Base-by-base conservation (phyloP, 2,329 filamentous ascomycete genomes). In the Aureobasidium sp. region DNA sequence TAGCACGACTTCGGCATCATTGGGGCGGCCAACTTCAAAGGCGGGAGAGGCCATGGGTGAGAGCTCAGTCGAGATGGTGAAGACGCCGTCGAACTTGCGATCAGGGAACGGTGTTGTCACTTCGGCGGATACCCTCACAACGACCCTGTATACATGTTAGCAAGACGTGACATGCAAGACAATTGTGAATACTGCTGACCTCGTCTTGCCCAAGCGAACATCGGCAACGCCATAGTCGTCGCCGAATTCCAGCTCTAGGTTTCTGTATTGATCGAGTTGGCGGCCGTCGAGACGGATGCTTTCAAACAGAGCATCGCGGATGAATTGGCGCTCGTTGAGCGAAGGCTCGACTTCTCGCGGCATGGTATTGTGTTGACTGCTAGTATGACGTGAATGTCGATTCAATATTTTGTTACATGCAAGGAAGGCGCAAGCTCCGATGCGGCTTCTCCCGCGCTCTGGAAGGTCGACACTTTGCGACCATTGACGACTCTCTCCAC, bases 81-180 rank as follows among this genome's bases (percentile, higher is more conserved):
- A 97, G 74, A 96, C 84, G 73, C 94, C 94, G 74, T 97, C 94
- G 72, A 96, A 96, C 64, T 92, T 93, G 66, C 93, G 88, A 76
- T 97, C 93, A 59, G 88, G 76, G 72, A 88, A 90, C 47, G 94
- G 93, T 42, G 89, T 86, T 12, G 89, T 89, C 65, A 97, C 89
- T 77, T 96, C 90, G 65, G 91, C 89, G 2, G 91, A 93, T 64
- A 96, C 88, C 65, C 90, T 89, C 62, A 88, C 91, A 64, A 95
- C 79, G 63, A 97, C 84, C 70, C 92, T 95, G 68, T 12, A 39
- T 2, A 12, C 7, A 31, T 17, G 59, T 71, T 67, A 67, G 74
- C 62, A 48, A 67, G 63, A 55, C 41, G 9, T 31, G 12, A 27
- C 2, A 7, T 31, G 15, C 17, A 6, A 62, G 17, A 7, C 20